Evolutionary conservation across 805 yeast species (phyloP).

Genomic region (Debaryomyces hansenii): DNA sequence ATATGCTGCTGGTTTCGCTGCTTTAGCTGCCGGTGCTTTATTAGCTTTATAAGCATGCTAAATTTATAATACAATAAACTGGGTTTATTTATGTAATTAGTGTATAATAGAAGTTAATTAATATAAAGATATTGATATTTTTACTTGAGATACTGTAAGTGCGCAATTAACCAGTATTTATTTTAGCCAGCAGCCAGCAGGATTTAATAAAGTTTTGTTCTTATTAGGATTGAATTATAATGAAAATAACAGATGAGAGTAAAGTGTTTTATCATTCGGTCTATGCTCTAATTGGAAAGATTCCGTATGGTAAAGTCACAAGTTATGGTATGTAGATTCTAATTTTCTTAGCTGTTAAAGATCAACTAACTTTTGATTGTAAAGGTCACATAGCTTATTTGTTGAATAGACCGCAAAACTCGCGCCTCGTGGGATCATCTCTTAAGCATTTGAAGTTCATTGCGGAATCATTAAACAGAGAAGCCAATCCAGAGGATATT

Average conservation of each 20-base stretch:
- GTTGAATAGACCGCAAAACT: slow-evolving; percentile 59
- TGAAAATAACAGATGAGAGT: slow-evolving; percentile 44
- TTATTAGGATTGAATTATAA: background rate
- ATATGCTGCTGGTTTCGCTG: slow-evolving; percentile 47
- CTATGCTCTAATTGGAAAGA: slow-evolving; percentile 48
- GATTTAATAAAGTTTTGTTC: too few relatives aligned
- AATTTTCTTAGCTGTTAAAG: background rate
- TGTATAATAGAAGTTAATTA: slow-evolving; percentile 3
- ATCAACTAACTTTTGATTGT: background rate
- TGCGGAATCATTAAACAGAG: slow-evolving; percentile 20
- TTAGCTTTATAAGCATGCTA: slow-evolving; percentile 54
- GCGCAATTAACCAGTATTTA: too few relatives aligned
- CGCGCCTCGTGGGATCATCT: slow-evolving; percentile 75
- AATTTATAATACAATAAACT: background rate
- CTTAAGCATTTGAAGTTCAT: slow-evolving; percentile 46
- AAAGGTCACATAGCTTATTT: slow-evolving; percentile 66
- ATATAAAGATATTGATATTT: too few relatives aligned
- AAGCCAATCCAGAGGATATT: slow-evolving; percentile 9
- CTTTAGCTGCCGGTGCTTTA: slow-evolving; percentile 50
- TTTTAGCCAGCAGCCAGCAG: too few relatives aligned
- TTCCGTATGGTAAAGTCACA: slow-evolving; percentile 66
- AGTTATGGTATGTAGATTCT: slow-evolving; percentile 52
- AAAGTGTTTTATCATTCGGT: slow-evolving; percentile 62
- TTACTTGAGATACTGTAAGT: too few relatives aligned
- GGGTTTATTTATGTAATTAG: slow-evolving; percentile 3